phyloP scores from a whole-genome alignment of 345 rosid species.

The Populus alba region DNA sequence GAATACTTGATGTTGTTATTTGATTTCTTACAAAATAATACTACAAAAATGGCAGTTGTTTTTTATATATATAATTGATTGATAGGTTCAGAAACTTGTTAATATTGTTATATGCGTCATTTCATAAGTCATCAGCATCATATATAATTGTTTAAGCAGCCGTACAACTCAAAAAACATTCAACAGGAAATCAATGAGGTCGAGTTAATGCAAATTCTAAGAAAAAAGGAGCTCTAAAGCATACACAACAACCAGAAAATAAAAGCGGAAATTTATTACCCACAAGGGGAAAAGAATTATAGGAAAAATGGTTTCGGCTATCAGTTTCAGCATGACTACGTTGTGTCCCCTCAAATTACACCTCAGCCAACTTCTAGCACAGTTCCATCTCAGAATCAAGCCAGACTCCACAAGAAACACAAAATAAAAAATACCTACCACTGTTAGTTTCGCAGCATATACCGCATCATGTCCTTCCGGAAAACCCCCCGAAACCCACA shows the following conservation, averaged over 20 bases:
- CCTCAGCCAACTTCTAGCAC: background rate
- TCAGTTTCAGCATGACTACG: background rate
- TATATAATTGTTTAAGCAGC: background rate
- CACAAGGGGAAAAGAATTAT: background rate
- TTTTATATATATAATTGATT: background rate
- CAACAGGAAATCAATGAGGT: background rate
- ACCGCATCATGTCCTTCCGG: conserved; percentile 73
- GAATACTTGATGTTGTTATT: background rate
- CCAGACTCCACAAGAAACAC: background rate
- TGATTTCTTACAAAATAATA: background rate
- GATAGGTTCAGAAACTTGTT: background rate
- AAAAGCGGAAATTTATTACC: background rate
- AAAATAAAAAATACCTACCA: background rate
- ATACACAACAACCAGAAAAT: background rate
- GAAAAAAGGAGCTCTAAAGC: background rate
- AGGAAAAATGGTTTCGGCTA: background rate
- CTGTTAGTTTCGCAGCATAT: conserved; percentile 45
- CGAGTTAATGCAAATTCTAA: background rate
- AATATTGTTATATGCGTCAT: background rate
- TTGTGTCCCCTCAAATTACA: background rate
- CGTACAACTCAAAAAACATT: background rate
- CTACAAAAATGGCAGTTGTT: background rate
- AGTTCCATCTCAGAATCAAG: background rate
- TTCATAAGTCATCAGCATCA: background rate
- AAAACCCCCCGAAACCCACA: conserved; percentile 41